Conservation (phyloP, 1,284 basidiomycete species). For the Trametes sp. region DNA sequence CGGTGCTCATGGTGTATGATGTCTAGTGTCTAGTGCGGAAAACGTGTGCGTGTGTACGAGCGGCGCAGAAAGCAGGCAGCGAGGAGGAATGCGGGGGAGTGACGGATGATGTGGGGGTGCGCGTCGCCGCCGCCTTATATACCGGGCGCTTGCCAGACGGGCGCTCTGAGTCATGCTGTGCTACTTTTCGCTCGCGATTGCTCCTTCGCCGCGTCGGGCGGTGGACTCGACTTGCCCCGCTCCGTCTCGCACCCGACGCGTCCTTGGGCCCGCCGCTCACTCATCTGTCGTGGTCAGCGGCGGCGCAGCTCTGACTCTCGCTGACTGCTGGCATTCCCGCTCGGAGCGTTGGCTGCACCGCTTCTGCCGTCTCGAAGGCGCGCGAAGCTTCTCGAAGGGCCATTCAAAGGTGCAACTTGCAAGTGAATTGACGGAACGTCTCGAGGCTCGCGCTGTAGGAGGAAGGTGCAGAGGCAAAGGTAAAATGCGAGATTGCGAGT, state of each 20-base stretch:
- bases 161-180: slow-evolving; percentile 29
- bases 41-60: neutral
- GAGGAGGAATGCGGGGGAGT: slow-evolving; percentile 8
- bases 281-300: neutral
- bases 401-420: neutral
- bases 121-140: slow-evolving; percentile 33
- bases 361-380: neutral
- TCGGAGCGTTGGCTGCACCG: neutral
- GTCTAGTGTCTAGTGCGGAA: neutral
- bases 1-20: slow-evolving; percentile 47
- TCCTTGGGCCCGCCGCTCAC: neutral
- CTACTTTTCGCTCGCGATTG: neutral
- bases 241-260: neutral
- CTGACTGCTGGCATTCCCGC: slow-evolving; percentile 5
- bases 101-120: slow-evolving; percentile 23
- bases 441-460: too few relatives aligned
- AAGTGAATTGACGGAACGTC: too few relatives aligned
- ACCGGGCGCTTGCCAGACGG: slow-evolving; percentile 14
- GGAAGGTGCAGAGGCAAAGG: too few relatives aligned
- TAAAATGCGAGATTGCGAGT: slow-evolving; percentile 15
- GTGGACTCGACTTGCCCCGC: slow-evolving; percentile 9
- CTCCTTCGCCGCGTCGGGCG: too few relatives aligned
- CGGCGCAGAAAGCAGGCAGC: neutral
- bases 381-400: slow-evolving; percentile 9
- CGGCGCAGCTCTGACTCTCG: slow-evolving; percentile 4